A percentile compares a stretch with the other conserved stretches of the same genome.
phyloP scores from a whole-genome alignment of 176 grass and related monocot genomes.

The Alopecurus myosuroides region DNA sequence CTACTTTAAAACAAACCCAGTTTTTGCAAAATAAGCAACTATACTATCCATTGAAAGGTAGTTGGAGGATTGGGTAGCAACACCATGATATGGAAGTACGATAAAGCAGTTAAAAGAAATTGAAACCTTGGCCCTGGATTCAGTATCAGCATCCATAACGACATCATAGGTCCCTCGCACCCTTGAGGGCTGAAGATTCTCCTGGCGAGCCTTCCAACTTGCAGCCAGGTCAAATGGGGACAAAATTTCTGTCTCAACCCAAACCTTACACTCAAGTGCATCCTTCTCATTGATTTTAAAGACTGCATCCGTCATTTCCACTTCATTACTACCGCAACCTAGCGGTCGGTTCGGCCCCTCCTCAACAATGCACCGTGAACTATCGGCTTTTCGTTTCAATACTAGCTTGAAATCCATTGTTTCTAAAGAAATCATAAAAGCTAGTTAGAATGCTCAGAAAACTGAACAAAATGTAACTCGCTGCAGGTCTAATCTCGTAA shows the following conservation, averaged over 20 bases:
- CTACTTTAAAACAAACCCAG: neutral
- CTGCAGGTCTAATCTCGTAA: neutral
- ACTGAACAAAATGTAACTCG: neutral
- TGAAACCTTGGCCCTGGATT: constrained; percentile 55
- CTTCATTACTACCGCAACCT: constrained; percentile 39
- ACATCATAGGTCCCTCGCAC: constrained; percentile 69
- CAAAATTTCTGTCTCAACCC: constrained; percentile 60
- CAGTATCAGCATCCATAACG: constrained; percentile 43
- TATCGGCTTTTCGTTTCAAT: constrained; percentile 50
- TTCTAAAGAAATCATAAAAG: constrained; percentile 33
- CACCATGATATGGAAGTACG: constrained; percentile 4
- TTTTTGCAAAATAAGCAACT: neutral
- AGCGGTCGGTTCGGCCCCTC: constrained; percentile 66
- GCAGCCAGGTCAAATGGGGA: constrained; percentile 88
- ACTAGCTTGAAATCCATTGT: constrained; percentile 87
- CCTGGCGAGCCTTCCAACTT: constrained; percentile 86
- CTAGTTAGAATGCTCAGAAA: constrained; percentile 12
- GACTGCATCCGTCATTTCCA: constrained; percentile 41
- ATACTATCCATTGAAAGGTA: neutral
- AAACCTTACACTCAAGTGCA: constrained; percentile 56
- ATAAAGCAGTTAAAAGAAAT: constrained; percentile 17
- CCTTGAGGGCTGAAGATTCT: constrained; percentile 62
- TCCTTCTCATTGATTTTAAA: constrained; percentile 60
- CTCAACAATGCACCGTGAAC: constrained; percentile 59
- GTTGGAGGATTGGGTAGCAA: neutral